Evolutionary conservation across 257 asterid genomes (phyloP).

Genomic region (Prunella vulgaris): DNA sequence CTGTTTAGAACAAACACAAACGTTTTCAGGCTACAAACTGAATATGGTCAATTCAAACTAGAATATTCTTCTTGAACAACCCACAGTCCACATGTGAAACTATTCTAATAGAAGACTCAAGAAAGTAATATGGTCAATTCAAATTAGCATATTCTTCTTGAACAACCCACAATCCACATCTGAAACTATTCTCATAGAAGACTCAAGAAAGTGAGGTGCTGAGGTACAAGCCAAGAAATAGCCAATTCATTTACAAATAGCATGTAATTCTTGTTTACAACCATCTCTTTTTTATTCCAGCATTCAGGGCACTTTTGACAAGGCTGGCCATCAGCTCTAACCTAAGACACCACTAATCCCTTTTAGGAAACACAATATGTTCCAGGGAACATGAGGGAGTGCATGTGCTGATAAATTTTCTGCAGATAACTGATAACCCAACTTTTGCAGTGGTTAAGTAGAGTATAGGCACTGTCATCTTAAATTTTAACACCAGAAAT

Average conservation of each 20-base stretch:
- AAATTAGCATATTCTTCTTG: background rate
- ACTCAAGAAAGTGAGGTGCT: no score
- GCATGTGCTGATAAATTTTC: background rate
- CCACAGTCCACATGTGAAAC: background rate
- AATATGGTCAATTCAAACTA: background rate
- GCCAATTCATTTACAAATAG: background rate
- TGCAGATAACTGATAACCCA: background rate
- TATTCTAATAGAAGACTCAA: background rate
- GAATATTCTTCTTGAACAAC: background rate
- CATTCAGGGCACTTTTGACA: background rate
- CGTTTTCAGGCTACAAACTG: background rate
- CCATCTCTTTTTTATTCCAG: background rate
- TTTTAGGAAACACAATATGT: background rate
- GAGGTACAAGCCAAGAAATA: background rate
- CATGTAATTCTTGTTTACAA: background rate
- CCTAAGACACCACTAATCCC: background rate
- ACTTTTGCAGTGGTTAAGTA: background rate
- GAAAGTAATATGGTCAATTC: background rate
- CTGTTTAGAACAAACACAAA: background rate
- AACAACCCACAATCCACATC: background rate
- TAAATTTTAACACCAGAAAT: background rate
- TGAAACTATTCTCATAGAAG: background rate
- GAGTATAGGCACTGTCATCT: background rate
- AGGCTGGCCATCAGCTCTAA: background rate
- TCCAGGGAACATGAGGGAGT: background rate